Percentiles rank a stretch among this genome's conserved stretches.
These are phyloP conservation scores for Ophiocordyceps unilateralis DNA, from an alignment of 2,329 filamentous ascomycete species.

Conservation along the genomic window DNA sequence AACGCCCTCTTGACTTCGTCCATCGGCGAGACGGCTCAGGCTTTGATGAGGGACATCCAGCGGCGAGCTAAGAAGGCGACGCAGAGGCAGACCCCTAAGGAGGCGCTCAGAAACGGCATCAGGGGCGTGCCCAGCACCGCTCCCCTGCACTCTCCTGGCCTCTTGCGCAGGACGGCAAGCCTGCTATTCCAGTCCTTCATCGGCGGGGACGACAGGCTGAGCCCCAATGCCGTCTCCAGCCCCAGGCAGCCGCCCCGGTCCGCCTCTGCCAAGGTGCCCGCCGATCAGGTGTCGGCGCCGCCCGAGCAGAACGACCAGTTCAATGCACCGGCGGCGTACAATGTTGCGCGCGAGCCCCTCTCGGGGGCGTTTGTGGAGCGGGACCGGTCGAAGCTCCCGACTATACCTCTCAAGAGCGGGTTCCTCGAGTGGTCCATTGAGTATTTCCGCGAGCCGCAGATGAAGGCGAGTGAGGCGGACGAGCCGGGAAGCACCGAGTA, in stretches of 20 bases:
- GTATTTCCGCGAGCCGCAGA: conserved; percentile 96
- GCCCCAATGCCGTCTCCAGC: conserved; percentile 14
- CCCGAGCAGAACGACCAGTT: conserved; percentile 60
- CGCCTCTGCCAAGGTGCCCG: conserved; percentile 19
- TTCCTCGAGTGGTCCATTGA: conserved; percentile 94
- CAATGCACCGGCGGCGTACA: conserved; percentile 51
- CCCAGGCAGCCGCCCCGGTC: conserved; percentile 11
- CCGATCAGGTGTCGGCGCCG: conserved; percentile 31
- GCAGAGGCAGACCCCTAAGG: conserved; percentile 23
- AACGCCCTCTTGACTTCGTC: conserved; percentile 61
- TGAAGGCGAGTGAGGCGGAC: conserved; percentile 90
- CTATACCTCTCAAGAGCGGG: conserved; percentile 60
- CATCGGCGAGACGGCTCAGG: conserved; percentile 52
- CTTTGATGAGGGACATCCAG: conserved; percentile 57
- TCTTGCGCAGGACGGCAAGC: conserved; percentile 47
- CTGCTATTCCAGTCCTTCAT: conserved; percentile 43
- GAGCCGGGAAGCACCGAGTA: conserved; percentile 94
- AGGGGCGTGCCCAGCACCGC: conserved; percentile 19
- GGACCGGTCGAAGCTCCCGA: conserved; percentile 38
- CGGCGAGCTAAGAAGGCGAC: conserved; percentile 29
- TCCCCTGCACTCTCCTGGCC: conserved; percentile 36
- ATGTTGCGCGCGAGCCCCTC: conserved; percentile 60
- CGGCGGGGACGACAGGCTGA: conserved; percentile 26
- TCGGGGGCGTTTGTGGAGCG: conserved; percentile 57
- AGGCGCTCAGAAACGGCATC: conserved; percentile 25